A percentile compares a stretch with the other conserved stretches of the same genome.
phyloP scores from a whole-genome alignment of 768 basidiomycete species.

The Sarcodon sp. region DNA sequence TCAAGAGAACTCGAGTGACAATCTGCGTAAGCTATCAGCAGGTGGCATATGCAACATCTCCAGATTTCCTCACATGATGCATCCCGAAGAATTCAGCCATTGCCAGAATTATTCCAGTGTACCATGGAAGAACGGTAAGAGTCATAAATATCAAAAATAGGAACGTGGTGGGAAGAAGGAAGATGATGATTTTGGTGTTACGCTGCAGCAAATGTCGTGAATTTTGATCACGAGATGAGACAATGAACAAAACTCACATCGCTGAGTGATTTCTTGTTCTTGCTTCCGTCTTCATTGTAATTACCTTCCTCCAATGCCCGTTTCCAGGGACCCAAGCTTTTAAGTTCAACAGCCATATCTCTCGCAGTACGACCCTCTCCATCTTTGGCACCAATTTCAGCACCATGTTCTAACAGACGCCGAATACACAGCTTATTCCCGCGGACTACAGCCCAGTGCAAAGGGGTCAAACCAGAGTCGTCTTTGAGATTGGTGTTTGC shows the following conservation, averaged over 20 bases:
- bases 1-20: conserved; percentile 77
- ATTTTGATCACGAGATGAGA: conserved; percentile 1
- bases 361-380: conserved; percentile 75
- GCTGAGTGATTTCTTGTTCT: conserved; percentile 52
- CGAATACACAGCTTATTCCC: conserved; percentile 86
- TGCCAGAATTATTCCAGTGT: conserved; percentile 73
- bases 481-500: conserved; percentile 71
- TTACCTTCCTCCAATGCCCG: conserved; percentile 84
- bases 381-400: conserved; percentile 71
- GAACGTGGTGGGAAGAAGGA: conserved; percentile 65
- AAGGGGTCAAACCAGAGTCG: conserved; percentile 70
- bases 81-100: conserved; percentile 83
- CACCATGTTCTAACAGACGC: conserved; percentile 75
- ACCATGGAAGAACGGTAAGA: conserved; percentile 77
- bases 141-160: conserved; percentile 80
- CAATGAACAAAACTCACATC: conserved; percentile 35
- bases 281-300: conserved; percentile 61
- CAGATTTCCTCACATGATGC: conserved; percentile 65
- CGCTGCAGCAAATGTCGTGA: conserved; percentile 27
- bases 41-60: conserved; percentile 4
- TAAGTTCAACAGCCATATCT: conserved; percentile 92
- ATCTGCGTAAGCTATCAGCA: conserved; percentile 29
- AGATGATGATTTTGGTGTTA: conserved; percentile 73
- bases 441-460: conserved; percentile 97
- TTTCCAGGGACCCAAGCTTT: conserved; percentile 83